Evolutionary conservation across 495 filamentous ascomycete genomes (phyloP), one percentile per base, ranked within the genome.

Genomic region (Lepidopterella palustris): DNA sequence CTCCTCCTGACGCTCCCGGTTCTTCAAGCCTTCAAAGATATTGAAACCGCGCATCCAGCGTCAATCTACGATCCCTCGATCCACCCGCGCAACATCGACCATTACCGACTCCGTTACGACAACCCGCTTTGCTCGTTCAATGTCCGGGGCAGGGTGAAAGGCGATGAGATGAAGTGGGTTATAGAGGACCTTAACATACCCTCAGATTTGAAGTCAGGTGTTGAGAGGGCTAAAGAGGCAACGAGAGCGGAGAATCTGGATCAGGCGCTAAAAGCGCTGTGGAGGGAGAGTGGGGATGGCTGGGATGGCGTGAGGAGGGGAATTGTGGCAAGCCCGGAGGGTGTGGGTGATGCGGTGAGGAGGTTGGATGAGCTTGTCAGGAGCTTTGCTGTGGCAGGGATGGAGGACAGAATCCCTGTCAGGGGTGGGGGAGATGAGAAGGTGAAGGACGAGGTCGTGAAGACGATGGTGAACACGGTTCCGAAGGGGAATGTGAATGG

Each of bases 1-100:
- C 76, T 91, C 27, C 66, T 73, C 0, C 68, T 82, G 18, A 92
- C 89, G 0, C 76, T 93, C 9, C 84, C 89, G 0, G 71, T 95
- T 4, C 76, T 91, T 20, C 76, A 75, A 21, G 83, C 81, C n/a
- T 71, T 96, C 9, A 82, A 82, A 32, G 69, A 67, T 18, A 69
- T 88, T 13, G 79, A 84, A 48, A 42, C n/a, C n/a, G 42, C 10
- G 5, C 11, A 15, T 15, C 50, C 48, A 1, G 51, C 29, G 39
- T 53, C 53, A 26, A 23, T 53, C 3, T 21, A 9, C 25, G 48
- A 64, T 18, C 61, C 59, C 11, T 52, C 51, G 24, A 50, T 71
- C 8, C 68, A 66, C 31, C 23, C 58, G 9, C 64, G 62, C 26
- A 27, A 26, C 25, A 35, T 60, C 8, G 60, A 68, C n/a, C 63